Base-by-base conservation (phyloP, 768 basidiomycete genomes). In the Trametes maxima region DNA sequence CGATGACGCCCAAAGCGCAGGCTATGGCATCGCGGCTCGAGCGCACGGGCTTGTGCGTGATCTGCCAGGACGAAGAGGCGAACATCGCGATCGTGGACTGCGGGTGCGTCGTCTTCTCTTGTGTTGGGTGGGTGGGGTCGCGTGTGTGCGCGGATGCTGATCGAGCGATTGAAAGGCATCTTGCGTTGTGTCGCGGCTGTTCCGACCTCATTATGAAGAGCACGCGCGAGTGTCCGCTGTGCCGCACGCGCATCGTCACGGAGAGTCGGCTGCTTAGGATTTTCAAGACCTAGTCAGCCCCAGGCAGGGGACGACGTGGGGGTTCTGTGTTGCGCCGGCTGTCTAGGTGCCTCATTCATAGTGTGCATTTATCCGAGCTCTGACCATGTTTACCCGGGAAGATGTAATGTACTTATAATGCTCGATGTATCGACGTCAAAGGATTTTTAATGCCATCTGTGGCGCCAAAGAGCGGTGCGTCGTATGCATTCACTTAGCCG, bases 81-180 rank as follows among this genome's bases (percentile, higher is more conserved):
- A 94, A 90, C 65, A 91, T 97, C 59, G 95, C 94, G 2, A 86
- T 94, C 56, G 90, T 96, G 13, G 95, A 97, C 74, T 97, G 95
- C 83, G 95, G 95, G 89, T 92, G 72, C 45, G 88, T 83, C 24
- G 13, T 48, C 44, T 42, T 5, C 47, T 8, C 7, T 16, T 16
- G 53, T 48, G 56, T 12, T 8, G 13, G 22, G 22, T 55, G 28
- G 42, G 13, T 6, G 39, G 12, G n/a, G 13, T 3, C 33, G 17
- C 3, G 14, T 33, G 13, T 25, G 47, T 6, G 25, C 11, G 16
- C 7, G 47, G 13, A 6, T 12, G 22, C 47, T 54, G 28, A 57
- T 16, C 22, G 28, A 36, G 7, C 28, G 51, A 14, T 39, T 24
- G 19, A 6, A 65, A 92, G 92, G n/a, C 91, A 94, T 71, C 79